A percentile compares a stretch with the other conserved stretches of the same genome.
phyloP scores from a whole-genome alignment of 768 basidiomycete species.

The Naematelia aurantialba region DNA sequence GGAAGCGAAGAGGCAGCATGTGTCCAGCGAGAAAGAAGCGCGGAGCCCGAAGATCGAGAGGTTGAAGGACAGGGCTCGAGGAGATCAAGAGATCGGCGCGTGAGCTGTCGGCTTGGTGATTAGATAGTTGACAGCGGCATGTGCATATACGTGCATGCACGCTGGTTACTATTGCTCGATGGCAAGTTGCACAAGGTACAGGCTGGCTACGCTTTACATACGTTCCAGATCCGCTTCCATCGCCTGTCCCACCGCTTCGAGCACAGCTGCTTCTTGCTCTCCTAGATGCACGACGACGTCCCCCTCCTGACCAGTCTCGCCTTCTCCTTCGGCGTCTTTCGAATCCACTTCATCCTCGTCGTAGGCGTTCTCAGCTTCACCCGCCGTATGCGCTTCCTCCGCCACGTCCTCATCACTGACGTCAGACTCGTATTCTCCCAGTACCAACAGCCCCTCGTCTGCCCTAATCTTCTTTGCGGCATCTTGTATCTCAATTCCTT shows the following conservation, averaged over 20 bases:
- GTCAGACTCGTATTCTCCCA: constrained; percentile 40
- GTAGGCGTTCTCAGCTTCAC: constrained; percentile 3
- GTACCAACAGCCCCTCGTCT: constrained; percentile 16
- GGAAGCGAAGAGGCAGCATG: too few relatives aligned
- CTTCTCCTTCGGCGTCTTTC: constrained; percentile 1
- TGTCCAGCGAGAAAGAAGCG: too few relatives aligned
- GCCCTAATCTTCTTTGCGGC: constrained; percentile 1
- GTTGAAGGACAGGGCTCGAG: too few relatives aligned
- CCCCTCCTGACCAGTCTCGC: neutral
- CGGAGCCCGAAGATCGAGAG: too few relatives aligned
- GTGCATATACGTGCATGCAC: too few relatives aligned
- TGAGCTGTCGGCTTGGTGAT: too few relatives aligned
- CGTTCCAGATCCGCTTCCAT: constrained; percentile 8
- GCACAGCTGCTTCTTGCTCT: neutral
- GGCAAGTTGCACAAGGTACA: too few relatives aligned
- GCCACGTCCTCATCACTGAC: constrained; percentile 2
- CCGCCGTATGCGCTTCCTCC: neutral
- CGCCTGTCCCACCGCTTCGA: constrained; percentile 1
- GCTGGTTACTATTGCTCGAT: too few relatives aligned
- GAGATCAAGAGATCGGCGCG: too few relatives aligned
- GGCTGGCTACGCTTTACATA: too few relatives aligned
- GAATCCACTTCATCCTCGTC: constrained; percentile 4
- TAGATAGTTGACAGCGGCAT: too few relatives aligned
- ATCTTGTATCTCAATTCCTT: neutral
- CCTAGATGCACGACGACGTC: neutral